Evolutionary conservation across 73 alveolate species (phyloP), one percentile per base, ranked within the genome.

Genomic region (Effrenium voratum): DNA sequence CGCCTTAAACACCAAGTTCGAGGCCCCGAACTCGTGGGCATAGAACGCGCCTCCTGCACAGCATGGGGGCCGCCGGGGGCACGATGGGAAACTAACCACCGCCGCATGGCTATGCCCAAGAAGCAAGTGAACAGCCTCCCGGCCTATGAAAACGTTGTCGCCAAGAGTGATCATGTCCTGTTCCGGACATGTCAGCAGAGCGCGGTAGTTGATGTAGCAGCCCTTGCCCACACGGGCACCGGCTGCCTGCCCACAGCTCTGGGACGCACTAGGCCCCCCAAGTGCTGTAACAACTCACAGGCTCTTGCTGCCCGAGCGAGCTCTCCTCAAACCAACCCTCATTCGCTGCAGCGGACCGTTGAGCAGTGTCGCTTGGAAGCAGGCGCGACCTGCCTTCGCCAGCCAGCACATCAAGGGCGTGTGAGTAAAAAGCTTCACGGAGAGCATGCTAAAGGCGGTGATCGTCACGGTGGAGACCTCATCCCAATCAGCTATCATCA

Each of bases 181-280:
- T 83, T 86, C 94, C 59, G 94, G 94, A 63, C 83, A 55, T 12
- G 57, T 63, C 66, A 40, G 94, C 46, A 86, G 60, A 15, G 57
- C 66, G 24, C 59, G 38, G 83, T 83, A 86, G 34, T 63, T 73
- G 36, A 86, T 60, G 83, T 86, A 83, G n/a, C 63, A 47, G 16
- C 66, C 66, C 44, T 86, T 60, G 36, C 94, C 94, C 28, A 86
- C 68, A 12, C 8, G 63, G 19, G 83, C 94, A 5, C 94, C 94
- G 38, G 47, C 79, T 30, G 94, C 94, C 94, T 86, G 94, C 15
- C n/a, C n/a, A n/a, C n/a, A n/a, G n/a, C n/a, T n/a, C n/a, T n/a
- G n/a, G n/a, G n/a, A n/a, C n/a, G n/a, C n/a, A n/a, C n/a, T n/a
- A n/a, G n/a, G n/a, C n/a, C n/a, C n/a, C n/a, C n/a, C n/a, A n/a